Evolutionary conservation across 2,329 filamentous ascomycete genomes (phyloP), one percentile per base, ranked within the genome.

Genomic region (Fusarium mundagurra): DNA sequence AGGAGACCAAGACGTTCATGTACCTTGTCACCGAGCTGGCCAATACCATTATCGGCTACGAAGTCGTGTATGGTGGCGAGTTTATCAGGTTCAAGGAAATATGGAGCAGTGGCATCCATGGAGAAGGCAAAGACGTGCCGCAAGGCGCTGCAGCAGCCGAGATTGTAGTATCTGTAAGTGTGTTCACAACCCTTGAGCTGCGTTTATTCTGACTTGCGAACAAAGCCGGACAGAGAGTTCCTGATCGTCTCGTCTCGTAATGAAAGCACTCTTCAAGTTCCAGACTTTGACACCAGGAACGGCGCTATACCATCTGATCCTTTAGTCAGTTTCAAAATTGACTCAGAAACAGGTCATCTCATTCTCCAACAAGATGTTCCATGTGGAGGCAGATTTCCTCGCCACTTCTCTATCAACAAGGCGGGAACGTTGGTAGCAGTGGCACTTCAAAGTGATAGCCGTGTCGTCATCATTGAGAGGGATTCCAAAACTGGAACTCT

Each of bases 221-320:
- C 55, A 27, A 61, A 90, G 89, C 88, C 89, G 55, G 88, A 91
- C 77, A 84, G 86, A 68, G 88, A 86, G 41, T 93, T 90, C 83
- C 80, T 95, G 59, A 85, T 93, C 74, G 87, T 92, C 47, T 92
- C 91, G 6, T 93, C 92, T 72, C 91, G 93, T 70, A 88, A 88
- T 78, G 92, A 92, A 78, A 85, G 83, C 50, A 82, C 86, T 29
- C 88, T 91, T 79, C 77, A 77, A 20, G 84, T 88, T 63, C 82
- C 85, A 64, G 85, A 85, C 81, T 80, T 82, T 41, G 84, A 87
- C 76, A 62, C 81, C 66, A 69, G 77, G 73, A 84, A 87, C 78
- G 82, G 75, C 71, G 86, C 85, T 18, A 84, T 90, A 64, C 79
- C 85, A 14, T 92, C 91, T 1, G 92, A 94, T 80, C 88, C 92